Percentiles rank a stretch among this genome's conserved stretches.
These are phyloP conservation scores for Lachnellula occidentalis DNA, from an alignment of 2,329 filamentous ascomycete species.

Conservation along the genomic window DNA sequence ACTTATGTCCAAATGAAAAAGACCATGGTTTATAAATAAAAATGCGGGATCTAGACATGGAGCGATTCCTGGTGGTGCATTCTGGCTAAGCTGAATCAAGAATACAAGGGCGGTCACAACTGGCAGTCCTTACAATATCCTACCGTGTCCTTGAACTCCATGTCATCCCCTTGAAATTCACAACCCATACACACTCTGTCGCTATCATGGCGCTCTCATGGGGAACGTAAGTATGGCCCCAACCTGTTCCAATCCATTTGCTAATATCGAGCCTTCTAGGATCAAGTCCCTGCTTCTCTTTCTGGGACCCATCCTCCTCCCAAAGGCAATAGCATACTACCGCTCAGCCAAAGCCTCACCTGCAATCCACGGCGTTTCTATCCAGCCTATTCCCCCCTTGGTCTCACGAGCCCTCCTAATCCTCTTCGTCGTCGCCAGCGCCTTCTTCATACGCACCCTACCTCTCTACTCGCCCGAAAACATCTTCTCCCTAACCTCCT, in stretches of 20 bases:
- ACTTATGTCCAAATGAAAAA: no score
- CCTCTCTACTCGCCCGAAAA: constrained; percentile 70
- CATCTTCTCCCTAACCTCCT: constrained; percentile 71
- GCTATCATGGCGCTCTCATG: constrained; percentile 39
- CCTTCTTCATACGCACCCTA: constrained; percentile 58
- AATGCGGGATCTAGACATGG: no score
- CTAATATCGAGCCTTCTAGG: constrained; percentile 26
- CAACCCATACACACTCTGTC: not conserved
- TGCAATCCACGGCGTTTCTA: constrained; percentile 38
- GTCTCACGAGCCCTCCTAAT: constrained; percentile 55
- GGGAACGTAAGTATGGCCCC: constrained; percentile 41
- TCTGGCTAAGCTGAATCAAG: not conserved
- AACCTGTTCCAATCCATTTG: not conserved
- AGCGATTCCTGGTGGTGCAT: no score
- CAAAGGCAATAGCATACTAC: constrained; percentile 60
- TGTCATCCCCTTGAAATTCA: not conserved
- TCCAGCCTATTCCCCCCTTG: constrained; percentile 49
- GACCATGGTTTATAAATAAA: no score
- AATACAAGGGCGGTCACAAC: not conserved
- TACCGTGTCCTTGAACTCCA: constrained; percentile 3
- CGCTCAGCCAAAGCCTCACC: constrained; percentile 46
- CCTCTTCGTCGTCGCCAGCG: constrained; percentile 46
- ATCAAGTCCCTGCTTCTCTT: constrained; percentile 42
- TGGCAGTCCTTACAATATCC: not conserved
- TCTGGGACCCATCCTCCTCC: constrained; percentile 67